Evolutionary conservation across 495 filamentous ascomycete species (phyloP).

Genomic region (Penicillium psychrofluorescens): DNA sequence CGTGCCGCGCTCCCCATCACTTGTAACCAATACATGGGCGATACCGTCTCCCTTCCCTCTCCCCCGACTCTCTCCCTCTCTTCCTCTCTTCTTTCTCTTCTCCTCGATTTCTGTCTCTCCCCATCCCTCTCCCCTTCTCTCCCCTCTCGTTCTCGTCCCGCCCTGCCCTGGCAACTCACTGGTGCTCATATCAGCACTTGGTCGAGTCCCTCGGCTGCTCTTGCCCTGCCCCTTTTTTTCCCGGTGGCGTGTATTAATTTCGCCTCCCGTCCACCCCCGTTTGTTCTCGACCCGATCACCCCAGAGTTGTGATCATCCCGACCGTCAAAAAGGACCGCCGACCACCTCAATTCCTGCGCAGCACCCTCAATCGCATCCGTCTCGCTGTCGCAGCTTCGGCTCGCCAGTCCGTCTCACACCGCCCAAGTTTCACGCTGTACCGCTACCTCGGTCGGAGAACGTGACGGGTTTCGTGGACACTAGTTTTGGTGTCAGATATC

Average conservation of each 20-base stretch:
- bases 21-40: constrained; percentile 18
- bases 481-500: too few relatives aligned
- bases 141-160: constrained; percentile 1
- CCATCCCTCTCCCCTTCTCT: constrained; percentile 10
- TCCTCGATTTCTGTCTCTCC: constrained; percentile 2
- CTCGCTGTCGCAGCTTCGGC: not conserved
- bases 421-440: too few relatives aligned
- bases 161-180: constrained; percentile 6
- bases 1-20: not conserved
- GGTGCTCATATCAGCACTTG: constrained; percentile 18
- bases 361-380: constrained; percentile 3
- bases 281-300: not conserved
- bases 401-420: not conserved
- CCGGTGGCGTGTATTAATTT: constrained; percentile 1
- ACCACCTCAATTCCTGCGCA: constrained; percentile 5
- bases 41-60: constrained; percentile 19
- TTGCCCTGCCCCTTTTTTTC: constrained; percentile 6
- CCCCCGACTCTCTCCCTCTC: constrained; percentile 15
- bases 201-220: constrained; percentile 19
- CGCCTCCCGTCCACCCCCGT: constrained; percentile 3
- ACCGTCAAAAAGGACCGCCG: constrained; percentile 7
- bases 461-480: constrained; percentile 6
- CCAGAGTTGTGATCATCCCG: constrained; percentile 2
- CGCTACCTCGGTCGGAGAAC: not conserved
- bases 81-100: constrained; percentile 11